Conservation (phyloP, 208 protist species). For the Acanthamoeba lenticulata region DNA sequence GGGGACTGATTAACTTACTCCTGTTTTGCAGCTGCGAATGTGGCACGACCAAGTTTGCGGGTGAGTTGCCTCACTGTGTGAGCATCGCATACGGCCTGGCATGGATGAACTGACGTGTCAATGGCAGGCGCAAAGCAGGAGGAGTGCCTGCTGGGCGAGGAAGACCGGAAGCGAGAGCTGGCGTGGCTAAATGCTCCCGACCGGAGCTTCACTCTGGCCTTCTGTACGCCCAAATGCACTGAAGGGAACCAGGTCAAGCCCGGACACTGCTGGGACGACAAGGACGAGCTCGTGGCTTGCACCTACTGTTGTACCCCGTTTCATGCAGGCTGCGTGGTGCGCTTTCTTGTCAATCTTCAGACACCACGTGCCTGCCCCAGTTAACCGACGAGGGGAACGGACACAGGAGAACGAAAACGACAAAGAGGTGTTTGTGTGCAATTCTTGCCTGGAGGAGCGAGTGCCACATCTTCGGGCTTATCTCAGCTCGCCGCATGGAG, state of each 20-base stretch:
- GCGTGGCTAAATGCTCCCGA: neutral
- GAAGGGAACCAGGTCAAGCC: neutral
- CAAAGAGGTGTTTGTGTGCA: neutral
- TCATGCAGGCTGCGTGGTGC: neutral
- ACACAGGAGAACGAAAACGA: neutral
- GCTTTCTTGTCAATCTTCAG: neutral
- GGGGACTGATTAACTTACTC: neutral
- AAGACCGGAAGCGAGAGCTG: neutral
- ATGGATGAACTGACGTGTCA: neutral
- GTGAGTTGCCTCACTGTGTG: neutral
- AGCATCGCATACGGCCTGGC: neutral
- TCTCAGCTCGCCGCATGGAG: neutral
- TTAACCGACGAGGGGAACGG: neutral
- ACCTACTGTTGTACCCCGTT: neutral
- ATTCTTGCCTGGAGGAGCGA: neutral
- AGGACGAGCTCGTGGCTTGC: conserved; percentile 25
- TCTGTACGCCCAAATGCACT: neutral
- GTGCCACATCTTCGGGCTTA: neutral
- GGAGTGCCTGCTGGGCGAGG: neutral
- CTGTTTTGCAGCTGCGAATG: neutral
- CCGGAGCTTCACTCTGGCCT: neutral
- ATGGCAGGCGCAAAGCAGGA: neutral
- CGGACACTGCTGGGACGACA: neutral
- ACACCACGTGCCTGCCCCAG: neutral
- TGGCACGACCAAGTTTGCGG: neutral